Evolutionary conservation across 2,329 filamentous ascomycete genomes (phyloP).

Genomic region (Colletotrichum shisoi): DNA sequence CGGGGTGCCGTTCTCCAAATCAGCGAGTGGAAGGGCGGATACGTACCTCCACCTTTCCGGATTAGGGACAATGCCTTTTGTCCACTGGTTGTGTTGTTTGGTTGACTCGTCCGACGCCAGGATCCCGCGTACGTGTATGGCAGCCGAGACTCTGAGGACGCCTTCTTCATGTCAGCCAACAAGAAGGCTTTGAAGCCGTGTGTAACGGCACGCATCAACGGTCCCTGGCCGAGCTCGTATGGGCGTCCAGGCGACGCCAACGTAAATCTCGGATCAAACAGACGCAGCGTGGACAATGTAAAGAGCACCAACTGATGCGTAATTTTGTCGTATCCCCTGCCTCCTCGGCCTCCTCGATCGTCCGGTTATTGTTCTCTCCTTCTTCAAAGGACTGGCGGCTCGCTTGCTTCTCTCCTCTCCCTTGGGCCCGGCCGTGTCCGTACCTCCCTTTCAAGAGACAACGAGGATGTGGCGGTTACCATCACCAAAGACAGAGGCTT

Average conservation of each 20-base stretch:
- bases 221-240: background rate
- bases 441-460: background rate
- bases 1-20: no score
- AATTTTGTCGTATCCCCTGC: no score
- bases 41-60: background rate
- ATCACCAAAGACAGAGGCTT: background rate
- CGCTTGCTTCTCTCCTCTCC: background rate
- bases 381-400: background rate
- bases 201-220: background rate
- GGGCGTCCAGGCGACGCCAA: background rate
- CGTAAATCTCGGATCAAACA: background rate
- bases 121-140: no score
- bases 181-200: background rate
- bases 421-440: background rate
- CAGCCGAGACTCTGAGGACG: background rate
- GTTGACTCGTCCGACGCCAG: background rate
- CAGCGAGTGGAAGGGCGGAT: no score
- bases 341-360: no score
- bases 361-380: background rate
- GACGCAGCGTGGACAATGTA: background rate
- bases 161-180: background rate
- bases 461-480: background rate
- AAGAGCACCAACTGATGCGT: no score
- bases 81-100: background rate
- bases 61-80: background rate